phyloP scores from a whole-genome alignment of 495 filamentous ascomycete species.

The Letharia lupina region DNA sequence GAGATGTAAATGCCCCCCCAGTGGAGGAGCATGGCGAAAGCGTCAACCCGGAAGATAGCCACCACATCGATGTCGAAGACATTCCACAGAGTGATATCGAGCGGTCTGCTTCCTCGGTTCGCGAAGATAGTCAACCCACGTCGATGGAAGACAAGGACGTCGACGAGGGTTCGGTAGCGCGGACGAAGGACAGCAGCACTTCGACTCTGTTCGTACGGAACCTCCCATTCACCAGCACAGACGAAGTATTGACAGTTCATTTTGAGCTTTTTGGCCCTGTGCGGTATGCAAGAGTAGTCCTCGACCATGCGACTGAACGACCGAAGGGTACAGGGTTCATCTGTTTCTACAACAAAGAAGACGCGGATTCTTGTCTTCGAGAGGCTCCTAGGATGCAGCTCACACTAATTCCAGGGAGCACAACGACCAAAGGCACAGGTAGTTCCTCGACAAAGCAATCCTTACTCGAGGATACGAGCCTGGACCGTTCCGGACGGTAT shows the following conservation, averaged over 20 bases:
- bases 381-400: slow-evolving; percentile 52
- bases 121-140: slow-evolving; percentile 37
- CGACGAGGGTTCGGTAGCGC: slow-evolving; percentile 2
- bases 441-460: slow-evolving; percentile 53
- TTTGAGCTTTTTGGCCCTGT: slow-evolving; percentile 77
- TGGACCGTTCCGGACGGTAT: slow-evolving; percentile 71
- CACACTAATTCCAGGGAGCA: slow-evolving; percentile 31
- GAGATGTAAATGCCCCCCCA: slow-evolving; percentile 21
- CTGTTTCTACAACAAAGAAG: slow-evolving; percentile 72
- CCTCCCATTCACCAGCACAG: slow-evolving; percentile 75
- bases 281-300: slow-evolving; percentile 80
- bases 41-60: slow-evolving; percentile 19
- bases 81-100: slow-evolving; percentile 29
- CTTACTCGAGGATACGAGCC: slow-evolving; percentile 70
- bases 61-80: neutral
- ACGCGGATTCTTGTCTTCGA: slow-evolving; percentile 63
- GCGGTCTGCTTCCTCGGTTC: slow-evolving; percentile 41
- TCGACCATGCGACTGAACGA: slow-evolving; percentile 72
- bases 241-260: slow-evolving; percentile 71
- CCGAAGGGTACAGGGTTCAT: slow-evolving; percentile 92
- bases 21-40: slow-evolving; percentile 28
- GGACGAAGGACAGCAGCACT: slow-evolving; percentile 45
- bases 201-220: slow-evolving; percentile 90
- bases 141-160: slow-evolving; percentile 31
- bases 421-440: slow-evolving; percentile 25